phyloP scores from a whole-genome alignment of 2,329 filamentous ascomycete species.

The Colletotrichum lupini region DNA sequence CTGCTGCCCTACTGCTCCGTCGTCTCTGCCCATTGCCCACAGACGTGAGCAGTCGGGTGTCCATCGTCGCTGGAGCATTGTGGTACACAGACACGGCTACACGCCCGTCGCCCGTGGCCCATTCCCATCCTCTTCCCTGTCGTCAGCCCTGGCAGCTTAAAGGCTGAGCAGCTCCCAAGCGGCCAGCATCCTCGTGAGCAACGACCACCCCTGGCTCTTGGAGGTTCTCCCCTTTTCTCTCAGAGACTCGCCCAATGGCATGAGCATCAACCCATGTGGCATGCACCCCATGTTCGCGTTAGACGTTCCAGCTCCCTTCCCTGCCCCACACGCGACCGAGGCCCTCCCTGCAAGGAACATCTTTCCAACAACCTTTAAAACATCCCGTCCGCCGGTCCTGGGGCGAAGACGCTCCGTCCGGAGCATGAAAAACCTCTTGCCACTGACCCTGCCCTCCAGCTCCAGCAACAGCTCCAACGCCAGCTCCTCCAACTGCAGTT shows the following conservation, averaged over 20 bases:
- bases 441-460: constrained; percentile 47
- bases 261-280: constrained; percentile 34
- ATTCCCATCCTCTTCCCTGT: constrained; percentile 14
- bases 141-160: constrained; percentile 24
- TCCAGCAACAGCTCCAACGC: constrained; percentile 34
- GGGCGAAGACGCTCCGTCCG: constrained; percentile 48
- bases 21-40: constrained; percentile 9
- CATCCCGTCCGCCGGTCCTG: constrained; percentile 35
- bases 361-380: constrained; percentile 36
- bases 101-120: background rate
- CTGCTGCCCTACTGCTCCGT: constrained; percentile 20
- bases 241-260: constrained; percentile 33
- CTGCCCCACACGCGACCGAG: constrained; percentile 34
- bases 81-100: background rate
- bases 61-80: constrained; percentile 14
- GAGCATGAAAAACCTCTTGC: constrained; percentile 52
- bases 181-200: constrained; percentile 5
- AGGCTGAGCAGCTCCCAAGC: constrained; percentile 20
- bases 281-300: constrained; percentile 38
- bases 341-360: constrained; percentile 36
- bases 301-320: constrained; percentile 37
- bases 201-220: constrained; percentile 15
- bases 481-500: constrained; percentile 37
- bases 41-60: constrained; percentile 19
- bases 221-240: constrained; percentile 26